Evolutionary conservation across 2,329 filamentous ascomycete genomes (phyloP).

Genomic region (Akanthomyces uredinophilus): DNA sequence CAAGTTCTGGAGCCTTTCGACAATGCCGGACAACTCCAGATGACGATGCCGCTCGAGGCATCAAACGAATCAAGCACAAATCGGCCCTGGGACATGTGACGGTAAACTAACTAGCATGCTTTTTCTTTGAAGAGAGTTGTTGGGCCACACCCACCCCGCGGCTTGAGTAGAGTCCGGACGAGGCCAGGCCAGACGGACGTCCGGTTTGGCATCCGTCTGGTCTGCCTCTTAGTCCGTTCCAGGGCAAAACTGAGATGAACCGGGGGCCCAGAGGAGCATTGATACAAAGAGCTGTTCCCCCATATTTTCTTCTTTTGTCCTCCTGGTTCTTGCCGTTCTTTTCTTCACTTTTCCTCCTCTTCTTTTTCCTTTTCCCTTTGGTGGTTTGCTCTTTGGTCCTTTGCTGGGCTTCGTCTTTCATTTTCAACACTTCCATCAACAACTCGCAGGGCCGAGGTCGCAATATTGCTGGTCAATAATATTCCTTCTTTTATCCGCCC

Average conservation of each 20-base stretch:
- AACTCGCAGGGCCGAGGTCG: conserved; percentile 10
- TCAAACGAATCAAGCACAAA: too few species aligned
- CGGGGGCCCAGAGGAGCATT: background rate
- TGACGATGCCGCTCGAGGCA: background rate
- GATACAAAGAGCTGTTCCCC: background rate
- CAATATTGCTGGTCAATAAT: conserved; percentile 13
- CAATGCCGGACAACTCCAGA: background rate
- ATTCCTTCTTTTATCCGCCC: background rate
- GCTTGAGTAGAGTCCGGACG: background rate
- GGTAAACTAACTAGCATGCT: too few species aligned
- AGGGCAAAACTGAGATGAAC: conserved; percentile 5
- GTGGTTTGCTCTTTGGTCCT: background rate
- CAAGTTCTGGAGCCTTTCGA: background rate
- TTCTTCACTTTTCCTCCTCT: background rate
- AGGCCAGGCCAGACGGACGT: background rate
- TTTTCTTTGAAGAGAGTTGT: background rate
- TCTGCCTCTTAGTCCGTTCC: conserved; percentile 10
- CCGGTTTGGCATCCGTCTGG: conserved; percentile 13
- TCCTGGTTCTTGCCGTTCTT: background rate
- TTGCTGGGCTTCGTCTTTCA: background rate
- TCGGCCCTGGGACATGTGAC: too few species aligned
- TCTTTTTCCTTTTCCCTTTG: background rate
- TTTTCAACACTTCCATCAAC: background rate
- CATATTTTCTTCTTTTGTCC: background rate
- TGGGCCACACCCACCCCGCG: background rate